Base-by-base conservation (phyloP, 1,284 basidiomycete species). In the Pseudozyma hubeiensis region DNA sequence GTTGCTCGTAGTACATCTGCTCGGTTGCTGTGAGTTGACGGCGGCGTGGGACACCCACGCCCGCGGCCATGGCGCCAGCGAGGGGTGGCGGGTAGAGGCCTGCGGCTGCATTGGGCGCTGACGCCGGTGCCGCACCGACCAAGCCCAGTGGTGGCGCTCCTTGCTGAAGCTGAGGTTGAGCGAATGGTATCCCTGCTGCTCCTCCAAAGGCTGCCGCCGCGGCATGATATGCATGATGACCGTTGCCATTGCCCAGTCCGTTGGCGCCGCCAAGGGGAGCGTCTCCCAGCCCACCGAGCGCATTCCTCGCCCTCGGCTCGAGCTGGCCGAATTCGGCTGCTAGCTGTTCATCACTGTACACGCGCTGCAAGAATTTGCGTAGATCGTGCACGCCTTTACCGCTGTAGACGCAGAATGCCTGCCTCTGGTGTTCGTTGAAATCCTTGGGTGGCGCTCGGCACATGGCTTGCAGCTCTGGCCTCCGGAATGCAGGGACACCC, bases 361-460 rank as follows among this genome's bases (percentile, higher is more conserved):
- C 79, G 1, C 47, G 33, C 39, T 71, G 68, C 48, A 84, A 57
- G 52, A 54, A 95, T 29, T 89, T 87, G 41, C 96, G 89, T 34
- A 99, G 88, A 57, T 94, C 90, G 19, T 88, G 87, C 1, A 99
- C 92, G 6, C 96, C 94, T 74, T 91, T 91, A 40, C 94, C 94
- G 5, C 94, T 96, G 85, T 94, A 99, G 11, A 99, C 97, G 84
- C 97, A 99, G 84, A 99, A 99, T 3, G 93, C 90, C n/a, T 90
- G 87, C 51, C 93, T 90, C 84, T 99, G 97, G 55, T 91, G 91
- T 33, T 91, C 88, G 81, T 93, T 98, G 85, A 97, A 99, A 61
- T 94, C 93, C 79, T 90, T 88, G 5, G 97, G 97, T 17, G 94
- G 92, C 33, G 90, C 87, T 31, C 96, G 89, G 85, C 96, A 97